Percentiles rank a stretch among this genome's conserved stretches.
These are phyloP conservation scores for Phaseolus coccineus DNA, from an alignment of 331 rosid species.

Conservation along the genomic window DNA sequence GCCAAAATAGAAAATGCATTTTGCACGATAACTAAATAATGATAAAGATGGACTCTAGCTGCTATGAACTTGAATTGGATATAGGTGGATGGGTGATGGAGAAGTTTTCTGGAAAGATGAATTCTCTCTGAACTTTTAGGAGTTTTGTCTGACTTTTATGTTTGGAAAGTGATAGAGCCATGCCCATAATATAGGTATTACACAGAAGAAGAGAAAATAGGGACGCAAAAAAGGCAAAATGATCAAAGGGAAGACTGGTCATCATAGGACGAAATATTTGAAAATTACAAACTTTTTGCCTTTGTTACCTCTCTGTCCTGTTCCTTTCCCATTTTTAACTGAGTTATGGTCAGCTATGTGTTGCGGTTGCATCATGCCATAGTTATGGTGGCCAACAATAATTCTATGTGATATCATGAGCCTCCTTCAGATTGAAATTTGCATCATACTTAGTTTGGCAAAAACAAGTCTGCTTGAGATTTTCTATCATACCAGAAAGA, in stretches of 20 bases:
- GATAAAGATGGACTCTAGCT: slow-evolving; percentile 18
- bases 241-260: slow-evolving; percentile 29
- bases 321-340: slow-evolving; percentile 6
- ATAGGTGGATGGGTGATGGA: slow-evolving; percentile 3
- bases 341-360: slow-evolving; percentile 36
- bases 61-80: background rate
- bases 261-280: background rate
- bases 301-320: slow-evolving; percentile 34
- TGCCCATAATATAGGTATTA: slow-evolving; percentile 12
- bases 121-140: background rate
- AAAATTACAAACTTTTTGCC: slow-evolving; percentile 29
- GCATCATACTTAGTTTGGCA: background rate
- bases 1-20: slow-evolving; percentile 40
- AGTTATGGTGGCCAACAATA: slow-evolving; percentile 44
- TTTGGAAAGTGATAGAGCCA: slow-evolving; percentile 27
- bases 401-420: slow-evolving; percentile 37
- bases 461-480: background rate
- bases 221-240: background rate
- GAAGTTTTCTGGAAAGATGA: background rate
- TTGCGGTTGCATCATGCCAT: slow-evolving; percentile 40
- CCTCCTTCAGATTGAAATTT: slow-evolving; percentile 37
- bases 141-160: slow-evolving; percentile 10
- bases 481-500: background rate
- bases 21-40: slow-evolving; percentile 22
- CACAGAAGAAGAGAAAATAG: slow-evolving; percentile 20